phyloP scores from a whole-genome alignment of 441 rosid genomes.

The Erysimum cheiri region DNA sequence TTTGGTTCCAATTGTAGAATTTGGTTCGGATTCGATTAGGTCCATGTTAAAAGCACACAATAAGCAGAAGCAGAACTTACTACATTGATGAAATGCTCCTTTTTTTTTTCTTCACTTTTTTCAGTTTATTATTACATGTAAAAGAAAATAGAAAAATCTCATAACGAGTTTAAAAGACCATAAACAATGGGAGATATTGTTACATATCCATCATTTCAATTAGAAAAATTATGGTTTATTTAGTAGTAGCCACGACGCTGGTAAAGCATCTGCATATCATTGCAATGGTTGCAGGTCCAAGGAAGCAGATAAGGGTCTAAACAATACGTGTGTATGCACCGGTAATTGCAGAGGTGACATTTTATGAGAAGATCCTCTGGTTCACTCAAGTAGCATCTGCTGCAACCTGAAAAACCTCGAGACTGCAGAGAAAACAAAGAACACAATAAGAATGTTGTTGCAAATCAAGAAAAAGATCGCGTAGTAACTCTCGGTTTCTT shows the following conservation, averaged over 20 bases:
- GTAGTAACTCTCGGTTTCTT: background rate
- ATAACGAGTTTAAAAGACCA: background rate
- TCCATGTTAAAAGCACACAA: too few species aligned
- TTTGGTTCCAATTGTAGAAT: too few species aligned
- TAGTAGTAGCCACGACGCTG: conserved; percentile 49
- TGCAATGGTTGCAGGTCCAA: conserved; percentile 92
- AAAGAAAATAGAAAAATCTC: background rate
- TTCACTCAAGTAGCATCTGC: conserved; percentile 63
- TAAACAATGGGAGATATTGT: background rate
- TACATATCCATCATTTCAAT: too few species aligned
- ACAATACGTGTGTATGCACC: conserved; percentile 79
- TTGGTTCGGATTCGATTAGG: too few species aligned
- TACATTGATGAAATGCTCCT: too few species aligned
- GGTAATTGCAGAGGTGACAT: conserved; percentile 69
- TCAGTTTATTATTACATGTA: background rate
- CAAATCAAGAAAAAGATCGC: conserved; percentile 12
- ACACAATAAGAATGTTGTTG: conserved; percentile 1
- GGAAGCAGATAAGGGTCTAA: conserved; percentile 84
- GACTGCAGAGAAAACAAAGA: conserved; percentile 42
- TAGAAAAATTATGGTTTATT: too few species aligned
- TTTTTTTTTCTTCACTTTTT: too few species aligned
- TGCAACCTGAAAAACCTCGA: conserved; percentile 55
- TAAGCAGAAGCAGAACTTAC: too few species aligned
- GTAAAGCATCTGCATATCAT: conserved; percentile 68
- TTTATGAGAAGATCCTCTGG: conserved; percentile 81